Base-by-base conservation (phyloP, 192 early-diverging fungal species). In the Dimargaris cristalligena region DNA sequence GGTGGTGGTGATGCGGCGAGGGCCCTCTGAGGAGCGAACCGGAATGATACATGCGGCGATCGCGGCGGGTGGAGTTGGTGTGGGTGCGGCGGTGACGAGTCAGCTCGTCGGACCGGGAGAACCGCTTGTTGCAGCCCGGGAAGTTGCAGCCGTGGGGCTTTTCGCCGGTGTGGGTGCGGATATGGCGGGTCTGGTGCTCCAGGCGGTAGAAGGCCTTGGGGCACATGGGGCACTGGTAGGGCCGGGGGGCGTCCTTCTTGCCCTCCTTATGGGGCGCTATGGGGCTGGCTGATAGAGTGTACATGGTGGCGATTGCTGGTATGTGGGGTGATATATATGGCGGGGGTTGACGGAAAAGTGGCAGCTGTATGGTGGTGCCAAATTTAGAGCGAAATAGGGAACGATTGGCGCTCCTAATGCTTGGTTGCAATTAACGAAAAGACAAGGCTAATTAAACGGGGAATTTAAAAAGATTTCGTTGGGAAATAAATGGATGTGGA, bases 101-200 rank as follows among this genome's bases (percentile, higher is more conserved):
- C 32, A 90, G 75, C 66, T 90, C 88, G 63, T 86, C 86, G 9
- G 80, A 83, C 46, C 88, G 76, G 11, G 82, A 84, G 61, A 91
- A 91, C 28, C 78, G 77, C 68, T 86, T 85, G 61, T 81, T 80
- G 69, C 89, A 91, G 60, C 82, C 82, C 29, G 81, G 74, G 59
- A 81, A 81, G 41, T 78, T 79, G 70, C 89, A 91, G 23, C 73
- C 72, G 63, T 89, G 83, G 3, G 89, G 89, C 54, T 82, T 81
- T 69, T 91, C 89, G 52, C 89, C 89, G 2, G 89, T 91, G 67
- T 91, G 89, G 8, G 83, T 88, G 65, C 84, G 79, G 48, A 85
- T 80, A 62, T 91, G 89, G 34, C 86, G 78, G 4, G 82, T 87
- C 68, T 84, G 83, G 67, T 88, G 86, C 68, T 86, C 86, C 10